Percentiles rank a stretch among this genome's conserved stretches.
These are phyloP conservation scores for Pseudisothecium myosuroides DNA, from an alignment of 225 moss, liverwort and hornwort genomes.

Conservation along the genomic window DNA sequence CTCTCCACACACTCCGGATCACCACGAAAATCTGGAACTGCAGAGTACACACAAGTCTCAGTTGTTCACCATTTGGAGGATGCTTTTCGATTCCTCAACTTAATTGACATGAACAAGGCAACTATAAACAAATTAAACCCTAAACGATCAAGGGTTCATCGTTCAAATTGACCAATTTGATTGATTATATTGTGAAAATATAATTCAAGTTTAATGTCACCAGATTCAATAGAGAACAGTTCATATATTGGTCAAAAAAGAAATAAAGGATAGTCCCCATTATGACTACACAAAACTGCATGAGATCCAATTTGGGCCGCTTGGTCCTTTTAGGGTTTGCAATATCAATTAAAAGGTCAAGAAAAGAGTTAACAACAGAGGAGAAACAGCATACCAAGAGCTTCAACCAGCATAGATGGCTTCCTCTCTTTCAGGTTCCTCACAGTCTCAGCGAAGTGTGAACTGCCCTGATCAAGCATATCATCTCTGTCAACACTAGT, in stretches of 20 bases:
- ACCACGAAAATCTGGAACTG: conserved; percentile 98
- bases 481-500: conserved; percentile 98
- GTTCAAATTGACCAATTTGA: neutral
- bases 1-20: conserved; percentile 82
- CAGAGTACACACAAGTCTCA: neutral
- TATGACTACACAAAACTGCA: neutral
- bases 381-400: conserved; percentile 58
- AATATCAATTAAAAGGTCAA: neutral
- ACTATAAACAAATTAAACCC: neutral
- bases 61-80: neutral
- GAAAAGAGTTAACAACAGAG: neutral
- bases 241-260: neutral
- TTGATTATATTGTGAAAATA: neutral
- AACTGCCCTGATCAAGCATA: conserved; percentile 87
- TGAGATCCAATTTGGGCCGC: neutral
- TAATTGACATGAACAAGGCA: neutral
- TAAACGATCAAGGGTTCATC: neutral
- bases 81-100: neutral
- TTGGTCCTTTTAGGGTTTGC: neutral
- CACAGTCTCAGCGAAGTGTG: conserved; percentile 94
- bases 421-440: conserved; percentile 68
- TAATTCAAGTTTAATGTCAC: neutral
- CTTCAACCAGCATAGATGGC: conserved; percentile 93
- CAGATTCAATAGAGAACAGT: neutral
- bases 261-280: neutral